Base-by-base conservation (phyloP, 1,284 basidiomycete genomes). In the Ganoderma multipileum region DNA sequence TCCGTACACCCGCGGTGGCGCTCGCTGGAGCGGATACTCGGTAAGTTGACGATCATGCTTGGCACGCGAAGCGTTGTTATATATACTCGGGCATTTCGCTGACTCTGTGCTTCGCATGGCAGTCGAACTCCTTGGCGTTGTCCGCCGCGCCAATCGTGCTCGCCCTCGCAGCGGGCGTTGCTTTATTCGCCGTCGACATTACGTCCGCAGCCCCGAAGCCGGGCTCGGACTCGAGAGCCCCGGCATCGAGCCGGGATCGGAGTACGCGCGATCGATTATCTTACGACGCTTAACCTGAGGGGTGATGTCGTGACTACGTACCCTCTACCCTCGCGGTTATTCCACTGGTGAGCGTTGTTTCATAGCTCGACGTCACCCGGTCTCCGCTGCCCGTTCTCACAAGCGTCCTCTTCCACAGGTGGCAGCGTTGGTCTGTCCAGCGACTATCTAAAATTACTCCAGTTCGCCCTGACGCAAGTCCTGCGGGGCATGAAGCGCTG, bases 1-100 rank as follows among this genome's bases (percentile, higher is more conserved):
- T 54, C 73, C 74, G 16, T 73, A 74, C 61, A 61, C 60, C 36
- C 67, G 42, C 26, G 63, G 63, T n/a, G n/a, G 44, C 5, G 41
- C 64, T 30, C 60, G 44, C 9, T 23, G 58, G 9, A 44, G 39
- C 2, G 50, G 39, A 50, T 30, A 30, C 47, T 41, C 54, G 60
- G 63, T 67, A 42, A n/a, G 70, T 66, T 3, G 11, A 18, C 52
- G 28, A 33, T 54, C 39, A 2, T n/a, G 20, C 55, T 58, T 58
- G 55, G 33, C 55, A 33, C 36, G 33, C 30, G 55, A 58, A 58
- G 55, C 33, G 8, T 23, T 23, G 20, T 47, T 47, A 47, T 18
- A 38, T 23, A 50, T 8, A 38, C 33, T 23, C 30, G 58, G 23
- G 26, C 26, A 20, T 20, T 26, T 54, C 26, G 66, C 66, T 71